Evolutionary conservation across 139 green algal genomes (phyloP).

Genomic region (Chlamydomonas sphaeroides): DNA sequence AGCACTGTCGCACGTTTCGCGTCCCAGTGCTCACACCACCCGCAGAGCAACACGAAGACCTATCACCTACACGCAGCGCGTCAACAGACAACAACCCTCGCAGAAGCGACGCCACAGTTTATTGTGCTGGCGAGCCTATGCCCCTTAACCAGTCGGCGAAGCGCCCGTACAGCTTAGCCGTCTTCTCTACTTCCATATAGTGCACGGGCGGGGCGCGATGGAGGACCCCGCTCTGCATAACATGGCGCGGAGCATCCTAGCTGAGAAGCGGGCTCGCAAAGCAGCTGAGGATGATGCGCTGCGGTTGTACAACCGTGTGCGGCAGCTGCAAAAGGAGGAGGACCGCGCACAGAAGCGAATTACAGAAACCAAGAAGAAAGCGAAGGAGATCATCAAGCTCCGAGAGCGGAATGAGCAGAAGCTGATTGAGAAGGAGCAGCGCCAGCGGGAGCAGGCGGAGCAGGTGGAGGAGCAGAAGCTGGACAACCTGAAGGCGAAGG

Average conservation of each 20-base stretch:
- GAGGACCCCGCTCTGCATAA: not conserved
- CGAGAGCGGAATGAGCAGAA: constrained; percentile 65
- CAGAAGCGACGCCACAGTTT: too few relatives aligned
- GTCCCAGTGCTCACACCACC: too few relatives aligned
- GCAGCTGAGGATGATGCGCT: constrained; percentile 72
- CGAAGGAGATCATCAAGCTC: constrained; percentile 64
- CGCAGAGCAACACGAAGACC: too few relatives aligned
- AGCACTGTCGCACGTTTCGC: too few relatives aligned
- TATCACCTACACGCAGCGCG: too few relatives aligned
- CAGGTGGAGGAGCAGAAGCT: constrained; percentile 63
- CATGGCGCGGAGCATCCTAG: constrained; percentile 47
- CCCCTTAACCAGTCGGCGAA: too few relatives aligned
- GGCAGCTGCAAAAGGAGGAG: constrained; percentile 80
- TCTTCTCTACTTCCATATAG: too few relatives aligned
- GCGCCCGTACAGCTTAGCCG: too few relatives aligned
- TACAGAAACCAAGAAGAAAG: constrained; percentile 70
- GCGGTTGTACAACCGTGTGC: constrained; percentile 76
- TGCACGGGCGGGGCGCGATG: not conserved
- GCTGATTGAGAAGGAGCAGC: constrained; percentile 62
- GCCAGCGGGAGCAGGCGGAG: constrained; percentile 50
- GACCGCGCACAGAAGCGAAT: constrained; percentile 71
- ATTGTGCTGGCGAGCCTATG: too few relatives aligned
- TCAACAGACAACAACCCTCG: too few relatives aligned
- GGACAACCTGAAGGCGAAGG: constrained; percentile 62
- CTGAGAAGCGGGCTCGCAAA: constrained; percentile 56